Base-by-base conservation (phyloP, 345 rosid species). In the Trapa incisa region DNA sequence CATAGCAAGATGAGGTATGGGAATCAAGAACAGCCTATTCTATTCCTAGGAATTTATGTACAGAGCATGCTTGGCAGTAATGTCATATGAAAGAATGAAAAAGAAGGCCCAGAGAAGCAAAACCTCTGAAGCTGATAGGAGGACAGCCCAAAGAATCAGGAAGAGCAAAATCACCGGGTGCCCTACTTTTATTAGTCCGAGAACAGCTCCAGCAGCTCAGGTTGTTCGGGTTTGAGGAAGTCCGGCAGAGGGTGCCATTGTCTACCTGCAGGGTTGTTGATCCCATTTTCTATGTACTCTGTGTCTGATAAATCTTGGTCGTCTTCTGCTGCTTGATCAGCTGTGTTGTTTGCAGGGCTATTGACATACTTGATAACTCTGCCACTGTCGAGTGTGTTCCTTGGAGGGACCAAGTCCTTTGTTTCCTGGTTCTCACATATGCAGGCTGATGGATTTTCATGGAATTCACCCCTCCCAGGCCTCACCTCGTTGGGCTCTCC, bases 401-500 rank as follows among this genome's bases (percentile, higher is more conserved):
- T 47, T 17, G 37, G 72, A 41, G 62, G 38, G 67, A 36, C 75
- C 56, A 60, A 54, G 16, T 67, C 77, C 70, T 74, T 84, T 7
- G 74, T 82, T 71, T 81, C 75, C 3, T 85, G 72, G 64, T 61
- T 70, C 80, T 82, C 79, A 54, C 98, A 93, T 68, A 93, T 83
- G 80, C 96, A 93, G 47, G 89, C 75, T 67, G 80, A 37, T 47
- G 98, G 98, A 60, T 90, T 90, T 81, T 88, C 96, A 57, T 93
- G 96, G 73, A 93, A 90, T 78, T 84, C 94, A 0, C 98, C 98
- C 16, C 73, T 77, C 38, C 88, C 96, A 37, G 88, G 89, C 74
- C 80, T 91, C 66, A 78, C 70, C 76, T 89, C 98, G 47, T 86
- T 83, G 71, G 98, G 89, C 60, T 78, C 91, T 72, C 97, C 98